A percentile compares a stretch with the other conserved stretches of the same genome.
Evolutionary conservation across 345 rosid genomes (phyloP).

Genomic region (Mallotus nudiflorus): DNA sequence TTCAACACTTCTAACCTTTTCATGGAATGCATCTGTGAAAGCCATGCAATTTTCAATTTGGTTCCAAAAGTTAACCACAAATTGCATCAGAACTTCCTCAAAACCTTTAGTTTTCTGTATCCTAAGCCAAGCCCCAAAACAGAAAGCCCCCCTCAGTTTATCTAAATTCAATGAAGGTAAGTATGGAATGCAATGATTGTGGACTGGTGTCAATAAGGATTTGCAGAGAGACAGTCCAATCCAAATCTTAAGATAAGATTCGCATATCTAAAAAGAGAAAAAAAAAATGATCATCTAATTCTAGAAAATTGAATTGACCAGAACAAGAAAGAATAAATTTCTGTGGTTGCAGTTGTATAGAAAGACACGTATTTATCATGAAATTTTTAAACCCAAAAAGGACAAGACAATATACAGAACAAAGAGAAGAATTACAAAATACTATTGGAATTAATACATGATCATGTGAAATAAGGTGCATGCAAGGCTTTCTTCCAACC

Average conservation of each 20-base stretch:
- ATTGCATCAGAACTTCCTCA: conserved; percentile 51
- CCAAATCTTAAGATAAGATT: not conserved
- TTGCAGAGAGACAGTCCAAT: not conserved
- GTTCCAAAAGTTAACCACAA: conserved; percentile 63
- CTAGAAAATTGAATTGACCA: not conserved
- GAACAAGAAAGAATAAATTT: not conserved
- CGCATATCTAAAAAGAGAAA: not conserved
- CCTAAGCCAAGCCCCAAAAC: conserved; percentile 38
- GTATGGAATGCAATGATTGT: not conserved
- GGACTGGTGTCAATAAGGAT: not conserved
- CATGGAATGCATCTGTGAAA: conserved; percentile 28
- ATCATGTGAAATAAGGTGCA: not conserved
- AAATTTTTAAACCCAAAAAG: not conserved
- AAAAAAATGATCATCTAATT: not conserved
- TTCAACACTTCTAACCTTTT: conserved; percentile 42
- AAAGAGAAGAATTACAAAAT: not conserved
- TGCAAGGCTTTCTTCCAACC: not conserved
- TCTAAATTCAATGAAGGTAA: not conserved
- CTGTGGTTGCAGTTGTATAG: not conserved
- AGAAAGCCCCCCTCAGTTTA: not conserved
- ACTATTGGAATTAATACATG: not conserved
- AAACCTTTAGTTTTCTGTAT: conserved; percentile 55
- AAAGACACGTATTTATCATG: not conserved
- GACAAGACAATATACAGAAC: not conserved
- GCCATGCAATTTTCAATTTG: conserved; percentile 51